Evolutionary conservation across 345 rosid genomes (phyloP).

Genomic region (Linum tenue): DNA sequence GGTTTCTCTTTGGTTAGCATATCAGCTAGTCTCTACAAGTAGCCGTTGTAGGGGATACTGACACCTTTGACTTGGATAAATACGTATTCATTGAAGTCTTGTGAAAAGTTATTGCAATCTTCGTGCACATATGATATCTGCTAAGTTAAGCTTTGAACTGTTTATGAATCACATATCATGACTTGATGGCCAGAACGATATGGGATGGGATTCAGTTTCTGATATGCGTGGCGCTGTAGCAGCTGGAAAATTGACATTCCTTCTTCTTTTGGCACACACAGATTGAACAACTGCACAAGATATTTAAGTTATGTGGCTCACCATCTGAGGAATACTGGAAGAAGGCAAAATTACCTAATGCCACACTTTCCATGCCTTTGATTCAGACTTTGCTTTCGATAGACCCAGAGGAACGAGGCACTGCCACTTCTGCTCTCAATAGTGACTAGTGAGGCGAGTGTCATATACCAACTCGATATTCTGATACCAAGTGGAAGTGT

Average conservation of each 20-base stretch:
- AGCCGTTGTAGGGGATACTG: no score
- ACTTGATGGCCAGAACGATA: no score
- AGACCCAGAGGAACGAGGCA: slow-evolving; percentile 74
- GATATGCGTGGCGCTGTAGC: no score
- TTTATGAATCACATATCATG: no score
- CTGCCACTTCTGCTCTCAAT: slow-evolving; percentile 56
- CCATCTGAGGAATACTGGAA: slow-evolving; percentile 87
- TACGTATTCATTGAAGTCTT: no score
- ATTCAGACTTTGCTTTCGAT: slow-evolving; percentile 64
- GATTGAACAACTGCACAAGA: slow-evolving; percentile 93
- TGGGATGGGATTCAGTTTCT: no score
- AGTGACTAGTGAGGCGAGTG: slow-evolving; percentile 67
- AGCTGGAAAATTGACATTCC: no score
- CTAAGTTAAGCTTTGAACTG: no score
- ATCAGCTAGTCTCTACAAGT: no score
- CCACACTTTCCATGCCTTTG: slow-evolving; percentile 58
- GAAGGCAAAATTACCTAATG: slow-evolving; percentile 70
- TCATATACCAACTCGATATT: background rate
- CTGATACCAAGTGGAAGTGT: background rate
- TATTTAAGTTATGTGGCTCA: slow-evolving; percentile 82
- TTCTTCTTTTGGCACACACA: slow-evolving; percentile 24
- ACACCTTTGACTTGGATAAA: no score
- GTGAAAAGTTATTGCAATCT: no score
- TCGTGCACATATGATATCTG: no score
- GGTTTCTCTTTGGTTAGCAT: background rate